phyloP scores from a whole-genome alignment of 1,284 basidiomycete genomes.

The Pholiota adiposa region DNA sequence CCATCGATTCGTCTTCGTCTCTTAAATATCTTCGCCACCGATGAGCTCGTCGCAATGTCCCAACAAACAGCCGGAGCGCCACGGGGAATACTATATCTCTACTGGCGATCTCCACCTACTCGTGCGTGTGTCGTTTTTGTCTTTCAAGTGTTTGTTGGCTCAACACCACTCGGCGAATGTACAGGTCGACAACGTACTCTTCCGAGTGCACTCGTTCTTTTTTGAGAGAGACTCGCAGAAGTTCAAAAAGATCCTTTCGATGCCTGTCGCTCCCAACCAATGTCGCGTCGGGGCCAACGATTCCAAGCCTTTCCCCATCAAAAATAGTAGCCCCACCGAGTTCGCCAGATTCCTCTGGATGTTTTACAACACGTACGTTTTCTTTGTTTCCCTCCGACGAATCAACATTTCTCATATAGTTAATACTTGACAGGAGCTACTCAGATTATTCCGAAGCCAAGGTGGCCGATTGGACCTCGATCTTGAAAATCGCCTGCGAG shows the following conservation, averaged over 20 bases:
- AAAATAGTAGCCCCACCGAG: conserved; percentile 49
- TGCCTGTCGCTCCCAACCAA: conserved; percentile 49
- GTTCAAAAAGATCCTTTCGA: conserved; percentile 6
- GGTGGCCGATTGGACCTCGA: conserved; percentile 52
- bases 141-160: background rate
- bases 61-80: background rate
- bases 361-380: conserved; percentile 65
- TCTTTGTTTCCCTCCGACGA: background rate
- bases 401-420: background rate
- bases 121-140: too few species aligned
- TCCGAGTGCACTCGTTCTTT: conserved; percentile 21
- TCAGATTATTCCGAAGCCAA: conserved; percentile 48
- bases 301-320: conserved; percentile 51
- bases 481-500: conserved; percentile 58
- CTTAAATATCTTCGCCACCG: background rate
- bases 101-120: conserved; percentile 12
- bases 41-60: conserved; percentile 4
- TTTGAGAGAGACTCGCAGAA: conserved; percentile 18
- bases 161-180: background rate
- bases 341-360: conserved; percentile 68
- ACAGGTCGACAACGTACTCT: conserved; percentile 10
- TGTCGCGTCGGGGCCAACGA: conserved; percentile 47
- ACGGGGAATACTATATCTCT: conserved; percentile 9
- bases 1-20: too few species aligned
- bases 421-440: conserved; percentile 37